phyloP scores from a whole-genome alignment of 345 rosid species.

The Ceriops tagal region DNA sequence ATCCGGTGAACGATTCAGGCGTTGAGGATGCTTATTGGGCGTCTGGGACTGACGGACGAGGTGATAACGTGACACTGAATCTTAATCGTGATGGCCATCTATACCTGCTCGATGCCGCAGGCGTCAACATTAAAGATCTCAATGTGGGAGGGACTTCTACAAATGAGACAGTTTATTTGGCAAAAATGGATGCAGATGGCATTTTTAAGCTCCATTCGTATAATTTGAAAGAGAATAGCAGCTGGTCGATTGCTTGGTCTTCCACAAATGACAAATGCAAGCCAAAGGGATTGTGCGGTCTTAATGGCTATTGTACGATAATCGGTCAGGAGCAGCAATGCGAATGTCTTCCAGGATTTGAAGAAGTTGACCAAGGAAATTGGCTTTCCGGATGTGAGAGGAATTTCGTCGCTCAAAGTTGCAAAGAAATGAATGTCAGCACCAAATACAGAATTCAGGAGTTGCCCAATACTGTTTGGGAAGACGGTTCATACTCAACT shows the following conservation, averaged over 20 bases:
- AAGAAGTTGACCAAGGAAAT: conserved; percentile 4
- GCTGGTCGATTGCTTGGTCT: neutral
- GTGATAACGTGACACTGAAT: conserved; percentile 15
- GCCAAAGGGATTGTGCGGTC: conserved; percentile 24
- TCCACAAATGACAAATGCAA: conserved; percentile 12
- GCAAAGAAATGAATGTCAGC: conserved; percentile 3
- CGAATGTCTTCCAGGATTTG: conserved; percentile 23
- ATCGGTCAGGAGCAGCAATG: conserved; percentile 9
- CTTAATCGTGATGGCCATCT: conserved; percentile 21
- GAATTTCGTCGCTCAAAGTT: conserved; percentile 10
- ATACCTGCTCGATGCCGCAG: conserved; percentile 4
- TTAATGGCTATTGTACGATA: conserved; percentile 24
- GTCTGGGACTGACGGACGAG: neutral
- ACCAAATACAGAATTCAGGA: conserved; percentile 1
- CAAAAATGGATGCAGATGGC: conserved; percentile 22
- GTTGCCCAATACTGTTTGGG: conserved; percentile 12
- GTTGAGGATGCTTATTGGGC: conserved; percentile 23
- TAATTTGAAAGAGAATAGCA: conserved; percentile 1
- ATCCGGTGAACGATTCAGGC: no score
- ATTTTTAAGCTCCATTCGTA: conserved; percentile 16
- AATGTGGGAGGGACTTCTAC: neutral
- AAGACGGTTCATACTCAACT: conserved; percentile 15
- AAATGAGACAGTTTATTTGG: neutral
- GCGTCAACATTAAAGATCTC: neutral
- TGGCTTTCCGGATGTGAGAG: conserved; percentile 25